A percentile compares a stretch with the other conserved stretches of the same genome.
These are phyloP conservation scores for Globisporangium viniferum DNA, from an alignment of 352 stramenopile species.

Conservation along the genomic window DNA sequence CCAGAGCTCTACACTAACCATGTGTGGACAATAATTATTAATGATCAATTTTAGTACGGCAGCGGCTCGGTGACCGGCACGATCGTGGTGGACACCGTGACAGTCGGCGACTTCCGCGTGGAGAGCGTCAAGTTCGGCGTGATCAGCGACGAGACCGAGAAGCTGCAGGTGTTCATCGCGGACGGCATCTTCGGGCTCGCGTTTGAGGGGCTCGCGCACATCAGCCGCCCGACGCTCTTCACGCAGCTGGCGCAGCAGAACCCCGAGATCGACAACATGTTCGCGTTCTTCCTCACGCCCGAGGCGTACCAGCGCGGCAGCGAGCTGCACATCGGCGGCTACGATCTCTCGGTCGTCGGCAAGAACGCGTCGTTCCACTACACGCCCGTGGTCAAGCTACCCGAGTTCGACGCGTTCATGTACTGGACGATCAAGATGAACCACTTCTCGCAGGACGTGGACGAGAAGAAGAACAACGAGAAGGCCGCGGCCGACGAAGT, in stretches of 20 bases:
- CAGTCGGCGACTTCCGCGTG: constrained; percentile 62
- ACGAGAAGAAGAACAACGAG: not conserved
- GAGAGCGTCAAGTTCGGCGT: constrained; percentile 78
- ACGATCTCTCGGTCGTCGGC: constrained; percentile 79
- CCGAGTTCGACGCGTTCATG: constrained; percentile 75
- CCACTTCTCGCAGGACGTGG: constrained; percentile 30
- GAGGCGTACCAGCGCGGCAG: constrained; percentile 64
- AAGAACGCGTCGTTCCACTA: constrained; percentile 86
- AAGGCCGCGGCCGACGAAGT: not conserved
- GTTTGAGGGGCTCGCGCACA: constrained; percentile 85
- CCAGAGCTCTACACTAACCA: not conserved
- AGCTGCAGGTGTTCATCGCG: constrained; percentile 78
- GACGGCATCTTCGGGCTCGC: constrained; percentile 86
- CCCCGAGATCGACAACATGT: constrained; percentile 78
- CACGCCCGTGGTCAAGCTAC: constrained; percentile 80
- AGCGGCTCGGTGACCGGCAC: constrained; percentile 76
- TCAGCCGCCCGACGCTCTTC: constrained; percentile 84
- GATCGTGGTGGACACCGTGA: constrained; percentile 75
- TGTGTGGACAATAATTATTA: not conserved
- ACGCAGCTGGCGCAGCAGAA: constrained; percentile 61
- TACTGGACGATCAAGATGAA: constrained; percentile 87
- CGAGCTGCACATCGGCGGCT: constrained; percentile 83
- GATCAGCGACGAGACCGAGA: constrained; percentile 60
- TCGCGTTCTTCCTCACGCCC: constrained; percentile 85
- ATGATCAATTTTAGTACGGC: constrained; percentile 36